Evolutionary conservation across 257 asterid genomes (phyloP).

Genomic region (Solanum appendiculatum): DNA sequence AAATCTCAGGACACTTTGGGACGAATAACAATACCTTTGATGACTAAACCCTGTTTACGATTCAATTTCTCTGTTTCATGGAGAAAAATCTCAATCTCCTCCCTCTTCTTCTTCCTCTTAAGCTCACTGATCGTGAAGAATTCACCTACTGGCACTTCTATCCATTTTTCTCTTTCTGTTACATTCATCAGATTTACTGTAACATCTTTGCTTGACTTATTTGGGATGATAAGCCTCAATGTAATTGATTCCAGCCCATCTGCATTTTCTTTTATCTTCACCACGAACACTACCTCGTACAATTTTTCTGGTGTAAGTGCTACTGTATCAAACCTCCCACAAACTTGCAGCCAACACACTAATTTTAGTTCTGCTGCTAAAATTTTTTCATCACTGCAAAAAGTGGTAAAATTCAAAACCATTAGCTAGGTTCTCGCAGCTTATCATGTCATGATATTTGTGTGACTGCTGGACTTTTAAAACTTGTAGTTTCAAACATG

Average conservation of each 20-base stretch:
- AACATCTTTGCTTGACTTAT: neutral
- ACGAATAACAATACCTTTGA: neutral
- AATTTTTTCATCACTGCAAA: conserved; percentile 34
- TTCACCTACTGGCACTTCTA: neutral
- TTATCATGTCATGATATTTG: neutral
- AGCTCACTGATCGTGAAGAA: neutral
- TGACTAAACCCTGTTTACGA: neutral
- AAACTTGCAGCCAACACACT: conserved; percentile 80
- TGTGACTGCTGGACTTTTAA: neutral
- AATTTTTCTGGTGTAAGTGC: conserved; percentile 42
- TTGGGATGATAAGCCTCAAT: neutral
- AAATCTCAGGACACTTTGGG: neutral
- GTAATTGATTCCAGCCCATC: conserved; percentile 41
- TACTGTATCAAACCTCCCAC: conserved; percentile 45
- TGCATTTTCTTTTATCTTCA: conserved; percentile 47
- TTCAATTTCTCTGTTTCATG: neutral
- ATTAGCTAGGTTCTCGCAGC: neutral
- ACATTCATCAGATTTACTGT: neutral
- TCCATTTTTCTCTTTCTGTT: neutral
- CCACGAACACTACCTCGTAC: conserved; percentile 44
- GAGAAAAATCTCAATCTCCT: neutral
- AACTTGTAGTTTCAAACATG: neutral
- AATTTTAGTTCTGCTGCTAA: conserved; percentile 46
- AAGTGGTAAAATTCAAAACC: neutral
- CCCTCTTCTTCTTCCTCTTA: neutral